Base-by-base conservation (phyloP, 2,329 filamentous ascomycete species). In the Ophiostoma australiae region DNA sequence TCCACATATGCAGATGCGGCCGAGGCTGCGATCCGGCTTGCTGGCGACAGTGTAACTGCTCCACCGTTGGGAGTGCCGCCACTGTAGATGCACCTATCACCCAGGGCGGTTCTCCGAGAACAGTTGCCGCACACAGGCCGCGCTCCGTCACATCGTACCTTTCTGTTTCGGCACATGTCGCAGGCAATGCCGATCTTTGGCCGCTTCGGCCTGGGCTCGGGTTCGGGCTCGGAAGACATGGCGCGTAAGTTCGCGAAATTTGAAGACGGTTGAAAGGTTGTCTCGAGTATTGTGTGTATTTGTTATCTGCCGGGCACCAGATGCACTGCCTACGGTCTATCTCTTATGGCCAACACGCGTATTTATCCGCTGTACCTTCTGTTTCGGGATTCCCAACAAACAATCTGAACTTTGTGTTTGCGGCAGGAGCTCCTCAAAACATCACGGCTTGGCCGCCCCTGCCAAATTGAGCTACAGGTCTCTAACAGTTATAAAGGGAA, bases 1-100 rank as follows among this genome's bases (percentile, higher is more conserved):
- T 58, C 52, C 23, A 27, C 23, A 58, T 58, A 58, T 23, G 23
- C 52, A 27, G 52, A 10, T 27, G n/a, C 7, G 48, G n/a, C 48
- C n/a, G 48, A n/a, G 48, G 15, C 48, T 23, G 48, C 2, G n/a
- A 4, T n/a, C 11, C 11, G 52, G 52, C 13, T 55, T 10, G n/a
- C 48, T 23, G 52, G 10, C 4, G 17, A 27, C 52, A 8, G 23
- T 13, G 52, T 27, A 3, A 15, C 52, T 58, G 52, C 23, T 3
- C n/a, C n/a, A 27, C 23, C 4, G 52, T 11, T 58, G 4, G 8
- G 52, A 27, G 20, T 58, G 52, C 13, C 17, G 23, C 52, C 52
- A 23, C 52, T 58, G n/a, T 58, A 58, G 23, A 10, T 58, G n/a
- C 52, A 58, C 23, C 52, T 58, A 58, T 58, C 52, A 58, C 23